Evolutionary conservation across 371 early-diverging fungal genomes (phyloP).

Genomic region (Lichtheimia ramosa): DNA sequence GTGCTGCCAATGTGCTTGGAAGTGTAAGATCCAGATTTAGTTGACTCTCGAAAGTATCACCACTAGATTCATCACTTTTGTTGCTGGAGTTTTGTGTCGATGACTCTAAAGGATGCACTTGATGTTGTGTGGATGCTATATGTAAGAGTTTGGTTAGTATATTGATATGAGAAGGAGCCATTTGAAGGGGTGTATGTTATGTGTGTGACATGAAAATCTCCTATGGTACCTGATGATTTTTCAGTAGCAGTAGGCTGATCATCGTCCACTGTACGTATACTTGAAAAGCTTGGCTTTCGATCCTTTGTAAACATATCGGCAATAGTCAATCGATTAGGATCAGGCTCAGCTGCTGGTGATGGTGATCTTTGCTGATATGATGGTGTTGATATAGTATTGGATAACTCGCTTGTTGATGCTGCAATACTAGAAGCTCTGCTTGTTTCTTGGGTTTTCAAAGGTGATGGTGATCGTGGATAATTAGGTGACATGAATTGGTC

Average conservation of each 20-base stretch:
- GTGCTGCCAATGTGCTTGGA: conserved; percentile 6
- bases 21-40: conserved; percentile 17
- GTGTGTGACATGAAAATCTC: too few species aligned
- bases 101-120: conserved; percentile 1
- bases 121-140: too few species aligned
- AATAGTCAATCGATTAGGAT: conserved; percentile 31
- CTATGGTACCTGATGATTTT: too few species aligned
- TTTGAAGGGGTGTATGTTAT: too few species aligned
- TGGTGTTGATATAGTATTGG: not conserved
- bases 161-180: too few species aligned
- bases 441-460: not conserved
- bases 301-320: conserved; percentile 34
- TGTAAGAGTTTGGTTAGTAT: too few species aligned
- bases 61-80: conserved; percentile 3
- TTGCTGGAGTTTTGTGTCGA: conserved; percentile 11
- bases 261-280: too few species aligned
- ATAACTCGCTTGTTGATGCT: not conserved
- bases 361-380: not conserved
- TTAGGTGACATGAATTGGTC: conserved; percentile 35
- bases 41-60: conserved; percentile 8
- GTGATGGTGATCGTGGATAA: conserved; percentile 10
- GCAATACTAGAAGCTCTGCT: not conserved
- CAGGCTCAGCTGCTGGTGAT: conserved; percentile 1
- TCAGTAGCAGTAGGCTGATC: too few species aligned
- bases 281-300: too few species aligned